Evolutionary conservation across 2,329 filamentous ascomycete species (phyloP).

Genomic region (Fusarium vanettenii): DNA sequence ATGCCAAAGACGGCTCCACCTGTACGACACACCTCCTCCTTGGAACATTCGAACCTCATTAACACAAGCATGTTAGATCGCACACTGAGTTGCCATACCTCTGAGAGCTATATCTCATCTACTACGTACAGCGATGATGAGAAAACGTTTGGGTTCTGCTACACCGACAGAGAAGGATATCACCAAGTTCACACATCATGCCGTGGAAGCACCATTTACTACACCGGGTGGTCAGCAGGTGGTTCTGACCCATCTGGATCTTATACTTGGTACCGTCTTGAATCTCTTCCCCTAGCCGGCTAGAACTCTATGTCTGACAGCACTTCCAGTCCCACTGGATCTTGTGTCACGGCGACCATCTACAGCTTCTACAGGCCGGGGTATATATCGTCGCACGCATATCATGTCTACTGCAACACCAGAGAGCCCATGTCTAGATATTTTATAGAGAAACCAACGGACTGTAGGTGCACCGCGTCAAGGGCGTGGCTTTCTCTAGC

Average conservation of each 20-base stretch:
- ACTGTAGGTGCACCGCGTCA: neutral
- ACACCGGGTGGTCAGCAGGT: neutral
- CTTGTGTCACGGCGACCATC: neutral
- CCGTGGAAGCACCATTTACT: neutral
- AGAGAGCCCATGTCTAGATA: neutral
- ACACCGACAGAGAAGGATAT: neutral
- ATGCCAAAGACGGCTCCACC: neutral
- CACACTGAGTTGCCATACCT: neutral
- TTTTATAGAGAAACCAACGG: neutral
- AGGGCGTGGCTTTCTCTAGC: neutral
- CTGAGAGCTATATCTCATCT: neutral
- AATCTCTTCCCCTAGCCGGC: too few species aligned
- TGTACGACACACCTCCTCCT: neutral
- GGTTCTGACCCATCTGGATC: neutral
- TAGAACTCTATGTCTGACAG: neutral
- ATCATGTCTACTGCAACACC: neutral
- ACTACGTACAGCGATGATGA: neutral
- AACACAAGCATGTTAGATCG: neutral
- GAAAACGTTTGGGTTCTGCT: neutral
- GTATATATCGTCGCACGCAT: neutral
- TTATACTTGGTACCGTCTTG: neutral
- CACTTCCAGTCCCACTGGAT: neutral
- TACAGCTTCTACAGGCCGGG: neutral
- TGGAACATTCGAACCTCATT: neutral
- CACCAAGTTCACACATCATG: neutral